Conservation (phyloP, 2,329 filamentous ascomycete genomes). For the Pyricularia sp. region DNA sequence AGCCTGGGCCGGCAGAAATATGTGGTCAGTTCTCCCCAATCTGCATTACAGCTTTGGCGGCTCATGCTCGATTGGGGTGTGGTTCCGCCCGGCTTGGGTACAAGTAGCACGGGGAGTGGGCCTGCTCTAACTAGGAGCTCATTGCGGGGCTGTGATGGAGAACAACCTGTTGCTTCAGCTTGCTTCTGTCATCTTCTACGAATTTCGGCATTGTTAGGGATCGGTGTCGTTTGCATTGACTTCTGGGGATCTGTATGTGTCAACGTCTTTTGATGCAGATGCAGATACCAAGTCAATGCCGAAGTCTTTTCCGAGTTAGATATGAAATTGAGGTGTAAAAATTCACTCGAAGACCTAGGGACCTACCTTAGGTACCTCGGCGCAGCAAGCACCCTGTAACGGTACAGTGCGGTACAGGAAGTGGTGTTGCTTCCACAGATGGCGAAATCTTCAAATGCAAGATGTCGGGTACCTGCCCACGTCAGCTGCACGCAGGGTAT, state of each 20-base stretch:
- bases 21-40: conserved; percentile 7
- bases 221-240: neutral
- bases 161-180: neutral
- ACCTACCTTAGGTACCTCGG: too few species aligned
- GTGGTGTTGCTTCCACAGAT: neutral
- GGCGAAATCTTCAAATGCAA: too few species aligned
- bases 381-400: too few species aligned
- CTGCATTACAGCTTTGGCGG: neutral
- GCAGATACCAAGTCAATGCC: neutral
- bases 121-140: neutral
- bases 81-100: conserved; percentile 1
- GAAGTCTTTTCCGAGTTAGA: neutral
- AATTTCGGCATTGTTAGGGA: neutral
- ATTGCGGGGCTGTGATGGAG: neutral
- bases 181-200: conserved; percentile 2
- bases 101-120: neutral
- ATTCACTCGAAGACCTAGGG: neutral
- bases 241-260: neutral
- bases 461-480: too few species aligned
- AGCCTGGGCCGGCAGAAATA: neutral
- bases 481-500: too few species aligned
- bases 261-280: neutral
- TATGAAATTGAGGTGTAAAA: neutral
- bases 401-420: too few species aligned
- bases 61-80: neutral